Evolutionary conservation across 2,329 filamentous ascomycete genomes (phyloP), one percentile per base, ranked within the genome.

Genomic region (Fusarium oligoseptatum): DNA sequence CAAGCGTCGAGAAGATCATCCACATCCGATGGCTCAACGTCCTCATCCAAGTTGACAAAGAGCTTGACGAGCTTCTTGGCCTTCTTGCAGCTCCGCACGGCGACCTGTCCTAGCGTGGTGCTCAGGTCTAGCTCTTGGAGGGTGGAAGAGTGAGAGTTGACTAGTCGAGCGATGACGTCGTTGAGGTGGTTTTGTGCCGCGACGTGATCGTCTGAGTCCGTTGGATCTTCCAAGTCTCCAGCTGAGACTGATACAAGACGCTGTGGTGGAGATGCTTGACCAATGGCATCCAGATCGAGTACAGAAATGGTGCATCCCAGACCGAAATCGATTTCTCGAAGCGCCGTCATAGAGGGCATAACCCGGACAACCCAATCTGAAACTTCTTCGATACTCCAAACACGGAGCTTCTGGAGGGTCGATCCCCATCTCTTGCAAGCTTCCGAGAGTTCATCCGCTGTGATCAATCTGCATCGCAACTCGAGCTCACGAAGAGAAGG

Each of bases 351-450:
- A 10, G 7, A 64, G 0, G 67, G 67, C 15, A 73, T 50, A 1
- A 67, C n/a, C 12, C 48, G 22, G 6, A 3, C 1, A 1, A 76
- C 27, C n/a, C 52, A 64, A 8, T 41, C 34, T 1, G 14, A 4
- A 6, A 20, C 4, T 2, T 67, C 20, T 2, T 7, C 14, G 0
- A 41, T 9, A 4, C 1, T 41, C 4, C 14, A 17, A 2, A 77
- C 32, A 3, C n/a, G 5, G 14, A 77, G 41, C 22, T 14, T 27
- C 4, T 39, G 43, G 5, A 77, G 64, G n/a, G 66, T 61, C 8
- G 56, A 2, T 0, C 67, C 64, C 75, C 75, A 77, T 32, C 1
- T 36, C 22, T 64, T 43, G 15, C 64, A 75, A 0, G 67, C 67
- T 0, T 39, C 14, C 0, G 36, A 3, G 9, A 75, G 43, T n/a